Evolutionary conservation across 2,329 filamentous ascomycete species (phyloP), one percentile per base, ranked within the genome.

Genomic region (Aspergillus sp.): DNA sequence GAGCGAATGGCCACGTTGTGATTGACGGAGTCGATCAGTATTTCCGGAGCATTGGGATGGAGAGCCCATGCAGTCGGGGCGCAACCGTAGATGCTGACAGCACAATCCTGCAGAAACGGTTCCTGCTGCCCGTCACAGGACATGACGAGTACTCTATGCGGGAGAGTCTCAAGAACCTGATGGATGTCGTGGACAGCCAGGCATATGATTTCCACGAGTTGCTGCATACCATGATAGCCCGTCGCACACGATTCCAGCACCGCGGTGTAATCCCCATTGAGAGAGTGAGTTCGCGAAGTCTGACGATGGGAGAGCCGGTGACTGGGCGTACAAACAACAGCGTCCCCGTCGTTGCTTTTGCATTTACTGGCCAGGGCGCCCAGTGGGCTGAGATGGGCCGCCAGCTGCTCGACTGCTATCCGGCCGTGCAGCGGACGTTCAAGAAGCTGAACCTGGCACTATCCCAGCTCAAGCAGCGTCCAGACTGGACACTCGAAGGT

Each of bases 1-100:
- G 74, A 5, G 69, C 73, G 1, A 76, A 76, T 55, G 71, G 68
- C 0, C 71, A 76, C 56, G 67, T 64, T 0, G 74, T 81, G 31
- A 48, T 81, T 31, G 27, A 31, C 8, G 27, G 77, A 81, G 52
- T 54, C 56, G 58, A 58, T 21, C 3, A 17, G 19, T 5, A 0
- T 55, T 11, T 3, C 6, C 35, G 27, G 8, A 31, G 27, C 27
- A 31, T 31, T 31, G 27, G 27, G 27, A 31, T 31, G 9, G 27
- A 31, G 8, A 31, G 11, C 21, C 3, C 35, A 6, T n/a, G 14
- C 14, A 37, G 35, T 5, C 6, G 15, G 14, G 35, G 15, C 35
- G 3, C 35, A 14, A 35, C 27, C 4, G 44, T 31, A 14, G 24
- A 31, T 31, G 14, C 23, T 5, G 23, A 45, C 12, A 21, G 21